These are phyloP conservation scores for Clonostachys rhizophaga DNA, from an alignment of 2,329 filamentous ascomycete genomes.

Conservation along the genomic window DNA sequence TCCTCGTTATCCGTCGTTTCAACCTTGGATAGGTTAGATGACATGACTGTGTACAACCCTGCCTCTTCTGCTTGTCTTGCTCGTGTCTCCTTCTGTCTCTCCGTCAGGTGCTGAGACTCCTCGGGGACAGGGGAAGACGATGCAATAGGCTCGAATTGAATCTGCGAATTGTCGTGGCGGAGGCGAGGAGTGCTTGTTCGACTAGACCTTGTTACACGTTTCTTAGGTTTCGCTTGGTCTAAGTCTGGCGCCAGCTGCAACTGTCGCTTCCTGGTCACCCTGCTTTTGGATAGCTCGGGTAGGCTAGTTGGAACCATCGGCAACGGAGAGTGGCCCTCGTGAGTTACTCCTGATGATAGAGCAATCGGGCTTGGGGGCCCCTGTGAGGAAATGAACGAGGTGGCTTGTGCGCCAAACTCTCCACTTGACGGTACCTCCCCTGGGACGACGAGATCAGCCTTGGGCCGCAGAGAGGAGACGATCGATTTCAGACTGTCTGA, in stretches of 20 bases:
- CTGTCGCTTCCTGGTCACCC: not conserved
- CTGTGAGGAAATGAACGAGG: constrained; percentile 8
- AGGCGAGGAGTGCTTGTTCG: constrained; percentile 42
- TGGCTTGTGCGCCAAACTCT: constrained; percentile 30
- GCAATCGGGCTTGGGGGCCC: not conserved
- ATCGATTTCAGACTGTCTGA: constrained; percentile 58
- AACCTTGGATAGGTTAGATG: constrained; percentile 37
- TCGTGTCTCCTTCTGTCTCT: constrained; percentile 73
- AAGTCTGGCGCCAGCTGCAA: not conserved
- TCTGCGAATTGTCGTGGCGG: constrained; percentile 78
- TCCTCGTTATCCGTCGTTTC: constrained; percentile 9
- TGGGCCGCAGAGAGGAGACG: constrained; percentile 54
- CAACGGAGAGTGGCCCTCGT: not conserved
- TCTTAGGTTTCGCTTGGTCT: not conserved
- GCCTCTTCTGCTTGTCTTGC: constrained; percentile 66
- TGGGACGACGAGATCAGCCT: constrained; percentile 41
- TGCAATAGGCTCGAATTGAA: constrained; percentile 69
- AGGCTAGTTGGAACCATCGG: not conserved
- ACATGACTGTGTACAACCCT: constrained; percentile 64
- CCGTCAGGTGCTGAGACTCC: constrained; percentile 73
- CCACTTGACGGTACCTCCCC: constrained; percentile 31
- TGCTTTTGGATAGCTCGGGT: not conserved
- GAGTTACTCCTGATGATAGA: not conserved
- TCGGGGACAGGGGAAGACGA: constrained; percentile 39
- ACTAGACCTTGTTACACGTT: constrained; percentile 8